Evolutionary conservation across 2,329 filamentous ascomycete species (phyloP).

Genomic region (Hypoxylon rubiginosum): DNA sequence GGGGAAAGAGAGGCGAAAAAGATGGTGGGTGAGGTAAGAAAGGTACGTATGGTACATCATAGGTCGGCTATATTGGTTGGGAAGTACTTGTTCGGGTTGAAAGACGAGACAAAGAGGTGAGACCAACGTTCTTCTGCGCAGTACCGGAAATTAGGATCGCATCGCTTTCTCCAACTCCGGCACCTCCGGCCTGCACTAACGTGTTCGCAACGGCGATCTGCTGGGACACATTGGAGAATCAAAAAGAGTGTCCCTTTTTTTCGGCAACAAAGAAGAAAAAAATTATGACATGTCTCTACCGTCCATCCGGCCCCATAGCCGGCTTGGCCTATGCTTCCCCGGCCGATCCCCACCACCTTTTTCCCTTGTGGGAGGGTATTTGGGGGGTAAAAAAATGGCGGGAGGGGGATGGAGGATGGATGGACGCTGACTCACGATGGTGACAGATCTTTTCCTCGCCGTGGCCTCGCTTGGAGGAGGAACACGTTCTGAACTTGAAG

Average conservation of each 20-base stretch:
- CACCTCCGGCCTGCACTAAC: constrained; percentile 17
- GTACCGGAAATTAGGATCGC: constrained; percentile 23
- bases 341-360: not conserved
- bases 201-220: constrained; percentile 35
- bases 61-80: no score
- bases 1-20: not conserved
- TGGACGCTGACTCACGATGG: constrained; percentile 28
- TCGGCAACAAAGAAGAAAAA: not conserved
- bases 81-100: no score
- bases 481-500: constrained; percentile 16
- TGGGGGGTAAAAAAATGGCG: not conserved
- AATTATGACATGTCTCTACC: not conserved
- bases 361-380: not conserved
- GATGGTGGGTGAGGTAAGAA: not conserved
- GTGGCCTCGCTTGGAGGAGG: constrained; percentile 28
- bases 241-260: constrained; percentile 1
- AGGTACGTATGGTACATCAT: no score
- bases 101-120: constrained; percentile 1
- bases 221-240: not conserved
- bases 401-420: no score
- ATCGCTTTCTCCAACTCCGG: constrained; percentile 22
- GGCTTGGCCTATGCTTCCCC: not conserved
- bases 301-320: constrained; percentile 1
- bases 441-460: constrained; percentile 34
- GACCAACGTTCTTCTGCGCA: constrained; percentile 35